These are phyloP conservation scores for Citrus cavaleriei DNA, from an alignment of 345 rosid genomes.

Conservation along the genomic window DNA sequence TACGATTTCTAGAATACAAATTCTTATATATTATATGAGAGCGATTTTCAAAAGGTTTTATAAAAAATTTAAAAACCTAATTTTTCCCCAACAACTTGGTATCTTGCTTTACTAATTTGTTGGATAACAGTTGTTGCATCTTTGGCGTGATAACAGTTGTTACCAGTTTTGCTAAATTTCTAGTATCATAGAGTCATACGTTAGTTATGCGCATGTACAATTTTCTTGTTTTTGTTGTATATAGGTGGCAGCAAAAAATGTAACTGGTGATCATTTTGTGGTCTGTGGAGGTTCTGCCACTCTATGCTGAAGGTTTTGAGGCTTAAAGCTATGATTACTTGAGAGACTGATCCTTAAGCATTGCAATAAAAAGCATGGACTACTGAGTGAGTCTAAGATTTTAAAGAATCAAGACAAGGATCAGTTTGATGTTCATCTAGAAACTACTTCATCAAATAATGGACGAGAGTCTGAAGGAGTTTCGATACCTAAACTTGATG, in stretches of 20 bases:
- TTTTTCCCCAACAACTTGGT: too few species aligned
- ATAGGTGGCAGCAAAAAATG: slow-evolving; percentile 28
- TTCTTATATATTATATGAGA: too few species aligned
- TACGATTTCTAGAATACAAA: too few species aligned
- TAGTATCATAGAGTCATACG: neutral
- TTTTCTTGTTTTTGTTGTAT: slow-evolving; percentile 14
- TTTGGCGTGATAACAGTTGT: neutral
- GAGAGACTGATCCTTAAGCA: slow-evolving; percentile 6
- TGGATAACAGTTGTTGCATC: neutral
- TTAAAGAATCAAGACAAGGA: slow-evolving; percentile 32
- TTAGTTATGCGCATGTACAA: neutral
- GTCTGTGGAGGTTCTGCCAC: slow-evolving; percentile 33
- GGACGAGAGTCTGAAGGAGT: slow-evolving; percentile 22
- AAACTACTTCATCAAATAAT: slow-evolving; percentile 22
- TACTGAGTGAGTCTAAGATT: slow-evolving; percentile 29
- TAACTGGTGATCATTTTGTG: slow-evolving; percentile 27
- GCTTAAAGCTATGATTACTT: slow-evolving; percentile 4
- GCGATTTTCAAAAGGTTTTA: too few species aligned
- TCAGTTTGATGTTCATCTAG: slow-evolving; percentile 19
- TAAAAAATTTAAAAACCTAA: too few species aligned
- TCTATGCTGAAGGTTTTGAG: slow-evolving; percentile 39
- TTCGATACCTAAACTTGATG: slow-evolving; percentile 10
- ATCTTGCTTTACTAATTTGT: too few species aligned
- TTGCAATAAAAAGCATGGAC: slow-evolving; percentile 22
- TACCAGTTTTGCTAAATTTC: neutral